Evolutionary conservation across 2,329 filamentous ascomycete species (phyloP).

Genomic region (Aspergillus amoenus): DNA sequence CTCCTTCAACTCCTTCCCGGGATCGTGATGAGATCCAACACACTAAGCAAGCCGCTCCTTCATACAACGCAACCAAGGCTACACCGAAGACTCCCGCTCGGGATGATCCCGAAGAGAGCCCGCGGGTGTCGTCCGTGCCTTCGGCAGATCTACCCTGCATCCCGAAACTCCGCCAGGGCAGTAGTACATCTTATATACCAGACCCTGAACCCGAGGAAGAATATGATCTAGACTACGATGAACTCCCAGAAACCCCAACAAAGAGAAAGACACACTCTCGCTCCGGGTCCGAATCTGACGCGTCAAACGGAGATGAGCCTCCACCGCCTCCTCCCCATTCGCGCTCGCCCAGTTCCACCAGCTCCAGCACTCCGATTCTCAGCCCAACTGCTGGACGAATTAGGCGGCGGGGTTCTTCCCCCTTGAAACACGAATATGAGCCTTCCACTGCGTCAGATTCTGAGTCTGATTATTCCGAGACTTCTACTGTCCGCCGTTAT

Average conservation of each 20-base stretch:
- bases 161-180: conserved; percentile 41
- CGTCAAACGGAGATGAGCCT: conserved; percentile 32
- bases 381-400: conserved; percentile 48
- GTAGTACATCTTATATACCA: conserved; percentile 34
- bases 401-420: conserved; percentile 79
- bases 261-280: conserved; percentile 27
- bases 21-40: conserved; percentile 9
- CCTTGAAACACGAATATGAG: conserved; percentile 94
- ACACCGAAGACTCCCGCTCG: conserved; percentile 27
- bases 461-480: conserved; percentile 57
- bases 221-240: conserved; percentile 23
- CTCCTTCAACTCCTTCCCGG: conserved; percentile 12
- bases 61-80: conserved; percentile 16
- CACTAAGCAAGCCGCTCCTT: conserved; percentile 12
- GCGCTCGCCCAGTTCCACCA: conserved; percentile 51
- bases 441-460: conserved; percentile 73
- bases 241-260: conserved; percentile 25
- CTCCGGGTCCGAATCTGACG: conserved; percentile 26
- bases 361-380: conserved; percentile 49
- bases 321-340: conserved; percentile 49
- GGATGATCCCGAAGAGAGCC: conserved; percentile 29
- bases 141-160: conserved; percentile 46
- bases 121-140: conserved; percentile 48
- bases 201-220: conserved; percentile 29
- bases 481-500: conserved; percentile 56